Conservation (phyloP, 768 basidiomycete genomes). For the Austroboletus festivus region DNA sequence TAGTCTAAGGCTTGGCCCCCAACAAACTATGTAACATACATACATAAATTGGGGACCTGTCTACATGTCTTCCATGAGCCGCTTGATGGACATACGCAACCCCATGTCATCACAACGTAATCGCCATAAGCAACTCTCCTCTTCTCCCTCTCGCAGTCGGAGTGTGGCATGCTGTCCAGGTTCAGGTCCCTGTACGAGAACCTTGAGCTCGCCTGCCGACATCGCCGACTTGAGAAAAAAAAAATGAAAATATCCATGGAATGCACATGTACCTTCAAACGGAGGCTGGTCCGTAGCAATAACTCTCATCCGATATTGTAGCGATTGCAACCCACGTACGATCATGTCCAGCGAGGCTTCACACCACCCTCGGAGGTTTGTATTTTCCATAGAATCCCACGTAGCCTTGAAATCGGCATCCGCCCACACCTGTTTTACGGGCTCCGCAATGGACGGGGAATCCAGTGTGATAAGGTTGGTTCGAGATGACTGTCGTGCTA, state of each 20-base stretch:
- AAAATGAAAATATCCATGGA: background rate
- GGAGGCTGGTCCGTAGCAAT: conserved; percentile 54
- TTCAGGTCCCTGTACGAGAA: conserved; percentile 40
- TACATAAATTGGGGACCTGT: too few species aligned
- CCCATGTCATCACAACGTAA: conserved; percentile 50
- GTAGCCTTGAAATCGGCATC: conserved; percentile 47
- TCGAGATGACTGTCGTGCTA: conserved; percentile 29
- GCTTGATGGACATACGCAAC: conserved; percentile 45
- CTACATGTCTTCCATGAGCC: conserved; percentile 31
- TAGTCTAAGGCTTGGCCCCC: too few species aligned
- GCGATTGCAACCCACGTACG: conserved; percentile 49
- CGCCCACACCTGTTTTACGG: conserved; percentile 16
- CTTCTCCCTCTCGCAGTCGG: conserved; percentile 60
- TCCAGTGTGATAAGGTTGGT: conserved; percentile 73
- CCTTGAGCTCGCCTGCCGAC: conserved; percentile 61
- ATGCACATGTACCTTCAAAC: conserved; percentile 49
- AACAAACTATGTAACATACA: too few species aligned
- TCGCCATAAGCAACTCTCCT: conserved; percentile 72
- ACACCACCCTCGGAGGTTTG: conserved; percentile 66
- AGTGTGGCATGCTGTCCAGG: conserved; percentile 36
- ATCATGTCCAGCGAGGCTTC: conserved; percentile 52
- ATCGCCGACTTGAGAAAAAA: conserved; percentile 4
- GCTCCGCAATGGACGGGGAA: conserved; percentile 60
- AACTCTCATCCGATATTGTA: conserved; percentile 46
- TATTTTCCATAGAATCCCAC: conserved; percentile 54